Evolutionary conservation across 2,329 filamentous ascomycete species (phyloP), one percentile per base, ranked within the genome.

Genomic region (Knufia petricola): DNA sequence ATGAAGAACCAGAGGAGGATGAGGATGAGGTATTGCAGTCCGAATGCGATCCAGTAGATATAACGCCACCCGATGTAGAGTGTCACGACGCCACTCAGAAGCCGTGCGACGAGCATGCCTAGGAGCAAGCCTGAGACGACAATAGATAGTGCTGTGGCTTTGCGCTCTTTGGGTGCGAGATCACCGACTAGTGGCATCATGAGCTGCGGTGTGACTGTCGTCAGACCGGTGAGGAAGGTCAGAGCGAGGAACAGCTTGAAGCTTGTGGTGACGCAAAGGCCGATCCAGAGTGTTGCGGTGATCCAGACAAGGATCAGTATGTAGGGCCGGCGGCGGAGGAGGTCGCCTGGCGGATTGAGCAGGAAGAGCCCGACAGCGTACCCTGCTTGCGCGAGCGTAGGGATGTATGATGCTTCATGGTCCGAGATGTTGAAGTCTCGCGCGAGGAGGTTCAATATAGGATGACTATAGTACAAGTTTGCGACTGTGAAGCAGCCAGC

Each of bases 151-250:
- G 82, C 79, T 21, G 79, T 77, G 1, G 84, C 84, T 12, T 84
- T 78, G 21, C 81, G 76, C 36, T 81, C 68, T 0, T 78, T 71
- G 0, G 85, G 84, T 0, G 86, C 85, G 15, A 90, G 79, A 58
- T 90, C 85, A 1, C 85, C 84, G 0, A 89, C 84, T 0, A 92
- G 70, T 0, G 86, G 86, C n/a, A 90, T 79, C 84, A 92, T 87
- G 46, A 84, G 68, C 64, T 84, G 81, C 10, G 85, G 86, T 2
- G 85, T 90, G 1, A 90, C 85, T 0, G 85, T 92, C 1, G 83
- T 82, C 13, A 84, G 66, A n/a, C 82, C 81, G 8, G 78, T 79
- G 48, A 90, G 66, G 65, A 85, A 90, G 3, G 82, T 86, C 15
- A 90, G 69, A 1, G 73, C 79, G 0, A 78, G 73, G 63, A 92